Conservation (phyloP, 768 basidiomycete species). For the Sporobolomyces pararoseus region DNA sequence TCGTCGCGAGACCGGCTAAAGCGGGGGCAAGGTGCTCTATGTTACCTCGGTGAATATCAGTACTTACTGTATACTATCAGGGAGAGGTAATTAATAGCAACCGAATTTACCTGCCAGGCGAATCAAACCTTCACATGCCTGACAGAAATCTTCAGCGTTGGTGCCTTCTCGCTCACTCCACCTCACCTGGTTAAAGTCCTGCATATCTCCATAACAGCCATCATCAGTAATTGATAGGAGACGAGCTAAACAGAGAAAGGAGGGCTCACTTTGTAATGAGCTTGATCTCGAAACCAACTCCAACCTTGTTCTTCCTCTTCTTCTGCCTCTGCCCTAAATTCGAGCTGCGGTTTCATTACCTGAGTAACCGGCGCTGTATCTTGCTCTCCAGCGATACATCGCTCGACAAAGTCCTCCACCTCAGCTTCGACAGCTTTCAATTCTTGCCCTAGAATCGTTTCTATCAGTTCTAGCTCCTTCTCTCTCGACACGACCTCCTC, state of each 20-base stretch:
- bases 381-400: not conserved
- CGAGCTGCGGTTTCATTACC: too few species aligned
- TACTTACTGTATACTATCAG: too few species aligned
- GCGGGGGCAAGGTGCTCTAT: slow-evolving; percentile 10
- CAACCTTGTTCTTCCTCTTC: not conserved
- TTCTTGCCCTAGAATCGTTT: not conserved
- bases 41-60: not conserved
- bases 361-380: too few species aligned
- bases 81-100: not conserved
- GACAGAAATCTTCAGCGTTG: slow-evolving; percentile 4
- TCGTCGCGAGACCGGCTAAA: not conserved
- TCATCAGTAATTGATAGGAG: not conserved
- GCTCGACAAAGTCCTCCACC: not conserved
- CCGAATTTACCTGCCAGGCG: not conserved
- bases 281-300: not conserved
- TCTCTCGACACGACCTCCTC: not conserved
- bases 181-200: not conserved
- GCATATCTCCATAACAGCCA: fast-evolving
- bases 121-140: not conserved
- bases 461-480: not conserved
- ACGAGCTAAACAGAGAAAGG: too few species aligned
- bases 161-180: not conserved
- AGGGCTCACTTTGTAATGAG: not conserved
- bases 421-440: not conserved
- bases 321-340: too few species aligned